Evolutionary conservation across 805 yeast genomes (phyloP), one percentile per base, ranked within the genome.

Genomic region (Cyberlindnera sargentensis): DNA sequence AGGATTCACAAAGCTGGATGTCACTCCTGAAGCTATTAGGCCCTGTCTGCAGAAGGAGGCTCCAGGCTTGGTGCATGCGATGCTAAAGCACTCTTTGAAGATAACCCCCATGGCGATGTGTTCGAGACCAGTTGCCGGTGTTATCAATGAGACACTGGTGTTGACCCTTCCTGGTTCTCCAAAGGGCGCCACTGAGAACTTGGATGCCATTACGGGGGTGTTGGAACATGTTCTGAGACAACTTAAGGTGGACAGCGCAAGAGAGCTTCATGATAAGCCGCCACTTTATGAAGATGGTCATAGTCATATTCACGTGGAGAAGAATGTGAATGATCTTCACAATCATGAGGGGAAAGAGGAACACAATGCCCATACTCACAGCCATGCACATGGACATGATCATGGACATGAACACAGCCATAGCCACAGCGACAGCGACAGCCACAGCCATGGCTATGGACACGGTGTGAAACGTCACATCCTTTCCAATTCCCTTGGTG

Each of bases 81-180:
- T 75, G 78, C 54, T 75, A 4, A 45, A 60, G 1, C 61, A 57
- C 25, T 71, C 78, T 1, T 60, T 73, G 23, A 51, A 62, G 41
- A 60, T 65, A 26, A 75, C 81, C 0, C 73, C 74, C 1, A 64
- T 62, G 49, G 80, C 78, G 1, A 71, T 71, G 36, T 55, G 73
- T 61, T 59, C 76, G 4, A 61, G 81, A 28, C 78, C 78, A 2
- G 71, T 71, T 4, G 76, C 78, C 2, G 81, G 81, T 3, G 60
- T 68, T 3, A 51, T 57, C 10, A 58, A 60, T 27, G 53, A 62
- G 24, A 47, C 70, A 0, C 47, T 75, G 34, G 57, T 75, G 0
- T 50, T 75, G 9, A 71, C 79, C 0, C 56, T 75, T 4, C 81
- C 81, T 0, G 81, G 81, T 0, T 72, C 78, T 1, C 74, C 76